Evolutionary conservation across 495 filamentous ascomycete genomes (phyloP).

Genomic region (Talaromyces liani): DNA sequence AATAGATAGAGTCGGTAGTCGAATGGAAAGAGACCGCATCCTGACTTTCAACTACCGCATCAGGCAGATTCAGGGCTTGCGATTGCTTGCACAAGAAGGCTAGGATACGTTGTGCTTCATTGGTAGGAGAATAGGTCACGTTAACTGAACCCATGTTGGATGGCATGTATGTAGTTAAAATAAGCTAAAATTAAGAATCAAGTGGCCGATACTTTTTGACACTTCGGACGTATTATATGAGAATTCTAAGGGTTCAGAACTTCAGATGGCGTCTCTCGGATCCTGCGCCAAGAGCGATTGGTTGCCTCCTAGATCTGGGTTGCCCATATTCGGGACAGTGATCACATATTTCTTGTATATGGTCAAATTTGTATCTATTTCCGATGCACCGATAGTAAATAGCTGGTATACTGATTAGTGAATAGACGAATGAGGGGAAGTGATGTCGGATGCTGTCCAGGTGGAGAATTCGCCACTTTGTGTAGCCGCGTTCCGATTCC

Average conservation of each 20-base stretch:
- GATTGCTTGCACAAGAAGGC: slow-evolving; percentile 32
- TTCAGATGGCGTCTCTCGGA: background rate
- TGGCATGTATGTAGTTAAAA: background rate
- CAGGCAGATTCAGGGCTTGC: slow-evolving; percentile 29
- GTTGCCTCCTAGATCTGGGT: background rate
- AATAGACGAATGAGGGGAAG: background rate
- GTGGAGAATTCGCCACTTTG: background rate
- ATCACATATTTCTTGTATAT: background rate
- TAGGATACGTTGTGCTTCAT: slow-evolving; percentile 38
- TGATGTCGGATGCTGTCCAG: background rate
- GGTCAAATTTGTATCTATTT: background rate
- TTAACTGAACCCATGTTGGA: background rate
- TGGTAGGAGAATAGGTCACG: slow-evolving; percentile 28
- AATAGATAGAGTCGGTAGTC: slow-evolving; percentile 35
- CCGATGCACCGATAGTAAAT: background rate
- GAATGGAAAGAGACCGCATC: slow-evolving; percentile 34
- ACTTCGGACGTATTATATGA: background rate
- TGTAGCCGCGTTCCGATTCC: background rate
- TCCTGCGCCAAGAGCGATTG: background rate
- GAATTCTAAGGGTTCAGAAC: background rate
- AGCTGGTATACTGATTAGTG: background rate
- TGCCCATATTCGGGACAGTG: background rate
- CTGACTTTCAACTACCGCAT: slow-evolving; percentile 25
- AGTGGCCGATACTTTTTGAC: background rate
- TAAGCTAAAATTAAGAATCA: background rate